These are phyloP conservation scores for Hanseniaspora pseudoguilliermondii DNA, from an alignment of 805 yeast genomes.

Conservation along the genomic window DNA sequence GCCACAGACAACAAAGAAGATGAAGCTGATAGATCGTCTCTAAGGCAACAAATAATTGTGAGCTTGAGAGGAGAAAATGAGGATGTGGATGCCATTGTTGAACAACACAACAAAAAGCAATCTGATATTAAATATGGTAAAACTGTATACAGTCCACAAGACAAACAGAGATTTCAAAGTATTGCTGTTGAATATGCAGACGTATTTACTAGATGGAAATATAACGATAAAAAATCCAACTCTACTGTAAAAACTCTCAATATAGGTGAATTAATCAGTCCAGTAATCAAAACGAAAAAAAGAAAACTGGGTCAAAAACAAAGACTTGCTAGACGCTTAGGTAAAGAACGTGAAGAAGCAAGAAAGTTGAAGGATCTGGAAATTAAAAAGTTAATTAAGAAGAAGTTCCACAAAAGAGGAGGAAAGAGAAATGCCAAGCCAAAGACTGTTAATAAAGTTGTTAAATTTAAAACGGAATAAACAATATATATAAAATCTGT, in stretches of 20 bases:
- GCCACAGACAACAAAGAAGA: neutral
- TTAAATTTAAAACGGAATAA: conserved; percentile 11
- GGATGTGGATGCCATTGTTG: neutral
- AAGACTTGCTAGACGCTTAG: conserved; percentile 22
- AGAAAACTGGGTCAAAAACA: conserved; percentile 27
- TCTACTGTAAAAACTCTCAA: conserved; percentile 15
- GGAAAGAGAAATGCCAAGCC: conserved; percentile 26
- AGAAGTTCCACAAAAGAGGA: conserved; percentile 28
- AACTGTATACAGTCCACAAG: neutral
- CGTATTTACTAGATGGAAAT: neutral
- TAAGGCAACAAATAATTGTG: neutral
- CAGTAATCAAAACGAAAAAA: conserved; percentile 12
- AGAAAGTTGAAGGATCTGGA: conserved; percentile 20
- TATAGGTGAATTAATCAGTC: conserved; percentile 16
- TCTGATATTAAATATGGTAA: neutral
- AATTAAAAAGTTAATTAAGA: conserved; percentile 23
- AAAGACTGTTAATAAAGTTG: conserved; percentile 13
- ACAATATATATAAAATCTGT: neutral
- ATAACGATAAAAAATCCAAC: conserved; percentile 11
- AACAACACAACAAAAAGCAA: neutral
- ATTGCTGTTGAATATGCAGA: neutral
- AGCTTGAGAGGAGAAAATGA: conserved; percentile 6
- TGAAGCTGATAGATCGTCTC: neutral
- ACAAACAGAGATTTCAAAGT: neutral
- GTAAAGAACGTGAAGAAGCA: conserved; percentile 18